phyloP scores from a whole-genome alignment of 192 early-diverging fungal genomes.

The Helicostylum pulchrum region DNA sequence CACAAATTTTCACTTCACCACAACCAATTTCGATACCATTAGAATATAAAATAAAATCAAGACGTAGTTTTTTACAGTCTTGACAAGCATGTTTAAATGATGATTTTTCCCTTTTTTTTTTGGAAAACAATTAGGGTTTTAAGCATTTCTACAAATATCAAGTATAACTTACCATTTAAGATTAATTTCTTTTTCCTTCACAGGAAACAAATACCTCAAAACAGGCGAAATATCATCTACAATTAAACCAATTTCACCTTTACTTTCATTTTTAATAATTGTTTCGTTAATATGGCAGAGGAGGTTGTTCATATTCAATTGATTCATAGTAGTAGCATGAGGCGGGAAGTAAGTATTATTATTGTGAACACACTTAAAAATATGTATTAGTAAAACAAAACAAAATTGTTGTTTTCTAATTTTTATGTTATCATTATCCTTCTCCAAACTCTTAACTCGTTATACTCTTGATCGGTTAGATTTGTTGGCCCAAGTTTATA shows the following conservation, averaged over 20 bases:
- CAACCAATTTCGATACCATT: neutral
- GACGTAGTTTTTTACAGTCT: constrained; percentile 5
- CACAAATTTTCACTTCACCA: no score
- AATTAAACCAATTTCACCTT: constrained; percentile 15
- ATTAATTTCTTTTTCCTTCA: constrained; percentile 3
- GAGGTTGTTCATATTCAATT: neutral
- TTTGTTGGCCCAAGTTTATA: no score
- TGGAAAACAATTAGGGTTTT: constrained; percentile 2
- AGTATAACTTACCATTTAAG: constrained; percentile 11
- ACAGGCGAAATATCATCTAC: constrained; percentile 16
- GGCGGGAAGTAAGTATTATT: constrained; percentile 10
- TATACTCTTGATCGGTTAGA: constrained; percentile 8
- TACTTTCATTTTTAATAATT: constrained; percentile 5
- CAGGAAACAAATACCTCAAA: constrained; percentile 12
- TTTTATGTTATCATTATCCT: constrained; percentile 8
- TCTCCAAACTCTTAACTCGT: constrained; percentile 7
- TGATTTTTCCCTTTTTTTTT: constrained; percentile 12
- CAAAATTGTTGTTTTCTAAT: constrained; percentile 9
- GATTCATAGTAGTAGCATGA: constrained; percentile 7
- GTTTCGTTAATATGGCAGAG: constrained; percentile 13
- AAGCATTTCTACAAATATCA: constrained; percentile 1
- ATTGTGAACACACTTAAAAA: neutral
- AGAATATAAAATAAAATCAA: constrained; percentile 6
- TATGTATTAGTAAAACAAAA: neutral
- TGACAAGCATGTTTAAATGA: neutral